Conservation (phyloP, 1,139 yeast species). For the Tardiomyces blankii region DNA sequence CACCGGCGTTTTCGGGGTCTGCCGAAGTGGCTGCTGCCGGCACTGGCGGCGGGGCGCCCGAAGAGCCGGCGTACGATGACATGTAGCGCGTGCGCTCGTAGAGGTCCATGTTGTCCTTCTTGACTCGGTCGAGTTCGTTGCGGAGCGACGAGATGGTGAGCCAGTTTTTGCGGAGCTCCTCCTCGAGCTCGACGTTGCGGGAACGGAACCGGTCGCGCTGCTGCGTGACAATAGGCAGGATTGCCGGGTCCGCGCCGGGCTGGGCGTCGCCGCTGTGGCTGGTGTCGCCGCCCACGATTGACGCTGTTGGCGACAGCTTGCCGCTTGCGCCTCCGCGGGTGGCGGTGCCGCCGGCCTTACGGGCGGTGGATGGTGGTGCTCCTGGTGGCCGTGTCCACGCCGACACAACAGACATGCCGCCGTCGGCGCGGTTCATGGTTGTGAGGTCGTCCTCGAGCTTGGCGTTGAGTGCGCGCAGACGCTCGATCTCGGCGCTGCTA, state of each 20-base stretch:
- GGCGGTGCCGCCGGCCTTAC: slow-evolving; percentile 7
- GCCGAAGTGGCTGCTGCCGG: slow-evolving; percentile 7
- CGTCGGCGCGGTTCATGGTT: slow-evolving; percentile 25
- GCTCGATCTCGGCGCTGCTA: slow-evolving; percentile 32
- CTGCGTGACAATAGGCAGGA: slow-evolving; percentile 81
- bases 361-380: too few species aligned
- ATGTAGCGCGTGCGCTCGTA: slow-evolving; percentile 75
- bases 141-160: slow-evolving; percentile 46
- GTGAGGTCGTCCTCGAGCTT: slow-evolving; percentile 64
- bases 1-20: slow-evolving; percentile 22
- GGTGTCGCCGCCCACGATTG: slow-evolving; percentile 13
- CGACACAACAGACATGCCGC: slow-evolving; percentile 34
- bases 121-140: slow-evolving; percentile 51
- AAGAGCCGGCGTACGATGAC: slow-evolving; percentile 28
- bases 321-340: slow-evolving; percentile 51
- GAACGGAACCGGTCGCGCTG: slow-evolving; percentile 88
- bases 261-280: slow-evolving; percentile 2
- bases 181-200: slow-evolving; percentile 72
- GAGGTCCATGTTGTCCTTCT: slow-evolving; percentile 64
- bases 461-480: slow-evolving; percentile 35
- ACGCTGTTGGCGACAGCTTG: slow-evolving; percentile 11
- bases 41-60: neutral
- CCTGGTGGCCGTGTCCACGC: slow-evolving; percentile 23
- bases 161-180: slow-evolving; percentile 55
- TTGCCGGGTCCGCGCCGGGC: slow-evolving; percentile 31